These are phyloP conservation scores for Pichiaceae sp. DNA, from an alignment of 1,139 yeast species.

Conservation along the genomic window DNA sequence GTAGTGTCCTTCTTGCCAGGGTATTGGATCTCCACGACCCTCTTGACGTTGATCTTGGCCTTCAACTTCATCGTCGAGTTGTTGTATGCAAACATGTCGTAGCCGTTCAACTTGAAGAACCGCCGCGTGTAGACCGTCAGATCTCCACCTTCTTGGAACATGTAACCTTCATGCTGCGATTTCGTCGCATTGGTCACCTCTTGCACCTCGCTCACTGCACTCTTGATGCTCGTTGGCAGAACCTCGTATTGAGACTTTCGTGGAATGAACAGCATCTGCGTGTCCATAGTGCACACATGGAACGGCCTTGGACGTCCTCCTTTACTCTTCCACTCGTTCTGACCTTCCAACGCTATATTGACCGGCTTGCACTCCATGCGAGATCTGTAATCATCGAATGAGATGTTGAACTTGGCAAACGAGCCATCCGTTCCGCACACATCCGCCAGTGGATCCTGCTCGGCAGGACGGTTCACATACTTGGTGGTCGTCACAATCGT, in stretches of 20 bases:
- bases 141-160: slow-evolving; percentile 79
- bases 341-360: slow-evolving; percentile 50
- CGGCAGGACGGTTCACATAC: slow-evolving; percentile 41
- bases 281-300: slow-evolving; percentile 57
- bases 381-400: slow-evolving; percentile 50
- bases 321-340: slow-evolving; percentile 71
- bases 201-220: slow-evolving; percentile 45
- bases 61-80: slow-evolving; percentile 54
- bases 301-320: slow-evolving; percentile 43
- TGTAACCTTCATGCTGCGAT: slow-evolving; percentile 45
- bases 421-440: slow-evolving; percentile 80
- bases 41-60: slow-evolving; percentile 58
- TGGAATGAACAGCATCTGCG: slow-evolving; percentile 67
- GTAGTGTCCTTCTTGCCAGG: slow-evolving; percentile 33
- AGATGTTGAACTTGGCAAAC: slow-evolving; percentile 68
- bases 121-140: slow-evolving; percentile 55
- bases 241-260: slow-evolving; percentile 46
- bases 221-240: slow-evolving; percentile 56
- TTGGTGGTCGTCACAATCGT: slow-evolving; percentile 34
- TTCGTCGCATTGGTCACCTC: slow-evolving; percentile 35
- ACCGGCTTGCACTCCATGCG: slow-evolving; percentile 46
- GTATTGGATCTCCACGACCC: slow-evolving; percentile 47
- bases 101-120: slow-evolving; percentile 52
- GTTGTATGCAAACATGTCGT: slow-evolving; percentile 56
- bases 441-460: slow-evolving; percentile 46